Conservation (phyloP, 2,329 filamentous ascomycete genomes). For the Colletotrichum sp. region DNA sequence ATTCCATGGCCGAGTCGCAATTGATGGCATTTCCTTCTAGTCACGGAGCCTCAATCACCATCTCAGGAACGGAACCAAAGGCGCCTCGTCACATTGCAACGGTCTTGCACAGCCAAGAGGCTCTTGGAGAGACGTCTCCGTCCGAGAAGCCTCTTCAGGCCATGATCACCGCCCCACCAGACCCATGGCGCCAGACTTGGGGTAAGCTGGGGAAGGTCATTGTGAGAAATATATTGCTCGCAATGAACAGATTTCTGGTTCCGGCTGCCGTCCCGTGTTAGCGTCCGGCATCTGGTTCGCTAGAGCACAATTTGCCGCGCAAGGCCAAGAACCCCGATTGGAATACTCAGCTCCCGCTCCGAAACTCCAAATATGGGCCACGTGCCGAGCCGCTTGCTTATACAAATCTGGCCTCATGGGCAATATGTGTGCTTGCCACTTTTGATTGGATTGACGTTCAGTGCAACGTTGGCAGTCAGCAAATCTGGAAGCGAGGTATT, state of each 20-base stretch:
- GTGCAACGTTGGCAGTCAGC: not conserved
- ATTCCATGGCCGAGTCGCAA: not conserved
- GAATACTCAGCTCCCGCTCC: not conserved
- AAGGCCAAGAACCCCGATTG: constrained; percentile 9
- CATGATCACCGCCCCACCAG: not conserved
- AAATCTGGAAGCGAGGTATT: not conserved
- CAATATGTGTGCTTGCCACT: not conserved
- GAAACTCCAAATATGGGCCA: not conserved
- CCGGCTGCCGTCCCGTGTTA: not conserved
- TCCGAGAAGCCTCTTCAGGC: not conserved
- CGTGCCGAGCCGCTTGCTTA: not conserved
- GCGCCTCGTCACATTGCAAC: not conserved
- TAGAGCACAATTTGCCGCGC: not conserved
- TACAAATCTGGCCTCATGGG: not conserved
- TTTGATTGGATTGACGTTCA: not conserved
- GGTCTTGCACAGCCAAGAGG: not conserved
- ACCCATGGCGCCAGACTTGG: not conserved
- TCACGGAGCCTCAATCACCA: not conserved
- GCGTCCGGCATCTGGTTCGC: not conserved
- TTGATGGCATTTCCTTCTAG: not conserved
- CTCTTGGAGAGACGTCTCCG: not conserved
- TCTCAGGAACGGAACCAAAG: constrained; percentile 1
- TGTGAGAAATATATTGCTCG: not conserved
- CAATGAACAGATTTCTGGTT: not conserved
- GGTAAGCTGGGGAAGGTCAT: not conserved